A percentile compares a stretch with the other conserved stretches of the same genome.
Evolutionary conservation across 345 rosid species (phyloP).

Genomic region (Acer negundo): DNA sequence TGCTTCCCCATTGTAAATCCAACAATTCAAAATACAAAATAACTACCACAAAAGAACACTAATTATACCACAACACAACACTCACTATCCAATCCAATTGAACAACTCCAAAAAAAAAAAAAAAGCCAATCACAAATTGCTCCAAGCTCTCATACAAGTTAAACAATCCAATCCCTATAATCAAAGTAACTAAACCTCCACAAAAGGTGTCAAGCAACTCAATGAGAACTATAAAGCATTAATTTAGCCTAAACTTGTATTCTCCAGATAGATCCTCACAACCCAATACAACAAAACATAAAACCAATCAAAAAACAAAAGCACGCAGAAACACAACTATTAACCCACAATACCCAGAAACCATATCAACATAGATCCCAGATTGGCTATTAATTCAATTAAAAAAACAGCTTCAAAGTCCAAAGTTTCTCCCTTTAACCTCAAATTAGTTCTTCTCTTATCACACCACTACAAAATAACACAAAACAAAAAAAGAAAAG

Average conservation of each 20-base stretch:
- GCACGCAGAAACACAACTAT: constrained; percentile 23
- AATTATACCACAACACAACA: constrained; percentile 12
- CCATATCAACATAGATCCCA: constrained; percentile 11
- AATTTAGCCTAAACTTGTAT: neutral
- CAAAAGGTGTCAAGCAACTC: neutral
- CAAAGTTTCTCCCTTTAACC: constrained; percentile 14
- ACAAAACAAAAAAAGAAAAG: neutral
- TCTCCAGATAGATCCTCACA: constrained; percentile 11
- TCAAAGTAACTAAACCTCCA: neutral
- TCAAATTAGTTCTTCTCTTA: neutral
- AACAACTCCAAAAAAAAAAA: constrained; percentile 3
- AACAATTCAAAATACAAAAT: constrained; percentile 16
- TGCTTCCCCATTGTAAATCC: constrained; percentile 50
- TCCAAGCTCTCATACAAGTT: constrained; percentile 21
- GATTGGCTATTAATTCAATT: constrained; percentile 20
- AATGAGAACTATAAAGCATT: constrained; percentile 16
- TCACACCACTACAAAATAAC: neutral
- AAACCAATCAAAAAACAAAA: constrained; percentile 17
- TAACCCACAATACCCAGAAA: constrained; percentile 21
- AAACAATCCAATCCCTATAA: constrained; percentile 18
- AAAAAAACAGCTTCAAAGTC: constrained; percentile 21
- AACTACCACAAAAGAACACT: constrained; percentile 1
- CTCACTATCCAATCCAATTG: constrained; percentile 16
- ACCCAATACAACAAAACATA: constrained; percentile 16
- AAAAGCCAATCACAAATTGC: neutral